Evolutionary conservation across 495 filamentous ascomycete species (phyloP), one percentile per base, ranked within the genome.

Genomic region (Lindgomyces ingoldianus): DNA sequence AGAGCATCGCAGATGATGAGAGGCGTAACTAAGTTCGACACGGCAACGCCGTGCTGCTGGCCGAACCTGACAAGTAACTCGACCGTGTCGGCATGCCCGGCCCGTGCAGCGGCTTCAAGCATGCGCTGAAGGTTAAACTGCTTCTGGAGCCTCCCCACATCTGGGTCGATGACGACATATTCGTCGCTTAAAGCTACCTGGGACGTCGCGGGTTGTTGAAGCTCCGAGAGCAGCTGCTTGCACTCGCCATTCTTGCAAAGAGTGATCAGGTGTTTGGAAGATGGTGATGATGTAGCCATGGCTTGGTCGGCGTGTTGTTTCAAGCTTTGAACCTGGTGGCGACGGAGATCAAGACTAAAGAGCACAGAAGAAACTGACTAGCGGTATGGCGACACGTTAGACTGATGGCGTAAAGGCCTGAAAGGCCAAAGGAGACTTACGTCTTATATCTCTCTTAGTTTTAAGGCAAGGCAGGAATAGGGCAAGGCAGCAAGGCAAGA

Each of bases 41-140:
- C 51, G 10, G 24, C 8, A n/a, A 54, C 51, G 51, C n/a, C 25
- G 8, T 54, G 51, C 29, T 54, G 24, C 22, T 54, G 51, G 26
- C 51, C 51, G n/a, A 54, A 54, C n/a, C 19, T 12, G 25, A 54
- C 25, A 2, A 54, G 51, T 33, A 19, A 2, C 25, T 30, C 25
- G 4, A 54, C 51, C 26, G 19, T 14, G 24, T 30, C 29, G 2
- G 2, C 51, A 4, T 54, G 25, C 12, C 29, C 51, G n/a, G 26
- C 25, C 6, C 21, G 3, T 57, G 39, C 53, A 2, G 53, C 53
- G 16, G 53, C 53, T 11, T 2, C 30, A 26, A 57, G 30, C 33
- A 57, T 44, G 16, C 53, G 53, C 30, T 57, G 2, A 2, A 57
- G 39, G 39, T 22, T 57, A 12, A 57, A 45, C 11, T 57, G 2